Percentiles rank a stretch among this genome's conserved stretches.
Conservation (phyloP, 805 yeast species). For the Sungouiella thailandica region DNA sequence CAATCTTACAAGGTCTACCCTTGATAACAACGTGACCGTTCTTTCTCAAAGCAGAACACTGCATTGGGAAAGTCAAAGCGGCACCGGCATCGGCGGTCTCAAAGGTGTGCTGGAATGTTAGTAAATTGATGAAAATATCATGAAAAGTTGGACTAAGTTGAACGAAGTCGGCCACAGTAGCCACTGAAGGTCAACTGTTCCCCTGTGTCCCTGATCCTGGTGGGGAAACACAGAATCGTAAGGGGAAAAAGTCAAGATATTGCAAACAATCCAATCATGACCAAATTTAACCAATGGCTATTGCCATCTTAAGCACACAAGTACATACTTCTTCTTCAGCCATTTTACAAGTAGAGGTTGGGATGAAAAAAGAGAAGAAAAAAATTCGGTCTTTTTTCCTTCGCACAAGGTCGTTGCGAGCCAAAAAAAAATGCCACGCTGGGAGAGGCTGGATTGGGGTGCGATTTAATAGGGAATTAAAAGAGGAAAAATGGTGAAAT, state of each 20-base stretch:
- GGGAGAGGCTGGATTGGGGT: no score
- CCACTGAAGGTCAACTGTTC: no score
- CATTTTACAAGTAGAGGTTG: conserved; percentile 22
- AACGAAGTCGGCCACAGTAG: no score
- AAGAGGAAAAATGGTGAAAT: no score
- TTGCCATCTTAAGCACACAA: not conserved
- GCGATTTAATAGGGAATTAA: no score
- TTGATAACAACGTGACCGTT: conserved; percentile 98
- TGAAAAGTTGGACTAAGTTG: no score
- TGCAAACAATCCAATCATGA: no score
- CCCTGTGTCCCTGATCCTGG: no score
- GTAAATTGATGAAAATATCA: conserved; percentile 12
- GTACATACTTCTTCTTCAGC: conserved; percentile 41
- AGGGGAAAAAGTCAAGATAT: not conserved
- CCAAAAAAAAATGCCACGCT: conserved; percentile 4
- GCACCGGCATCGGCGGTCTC: conserved; percentile 99
- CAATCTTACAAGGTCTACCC: conserved; percentile 99
- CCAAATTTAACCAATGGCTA: no score
- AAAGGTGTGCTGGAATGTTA: conserved; percentile 70
- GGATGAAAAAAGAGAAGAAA: conserved; percentile 14
- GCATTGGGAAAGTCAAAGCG: conserved; percentile 97
- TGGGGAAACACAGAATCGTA: no score
- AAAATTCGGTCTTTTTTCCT: conserved; percentile 10
- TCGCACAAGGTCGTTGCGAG: conserved; percentile 15
- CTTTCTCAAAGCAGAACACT: conserved; percentile 99